These are phyloP conservation scores for Suillus subaureus DNA, from an alignment of 768 basidiomycete species.

Conservation along the genomic window DNA sequence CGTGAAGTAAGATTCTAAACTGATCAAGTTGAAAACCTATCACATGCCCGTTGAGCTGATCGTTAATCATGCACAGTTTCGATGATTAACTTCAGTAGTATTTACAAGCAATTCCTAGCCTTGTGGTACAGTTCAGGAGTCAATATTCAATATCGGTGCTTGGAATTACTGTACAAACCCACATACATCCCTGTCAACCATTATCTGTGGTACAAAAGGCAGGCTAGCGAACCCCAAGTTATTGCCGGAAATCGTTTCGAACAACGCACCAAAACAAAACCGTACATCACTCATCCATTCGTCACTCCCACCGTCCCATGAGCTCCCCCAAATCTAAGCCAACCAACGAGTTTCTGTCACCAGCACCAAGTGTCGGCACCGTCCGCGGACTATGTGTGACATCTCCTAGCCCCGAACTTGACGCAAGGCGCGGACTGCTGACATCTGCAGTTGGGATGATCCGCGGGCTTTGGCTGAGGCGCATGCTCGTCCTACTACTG, in stretches of 20 bases:
- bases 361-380: slow-evolving; percentile 3
- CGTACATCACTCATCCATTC: background rate
- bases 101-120: background rate
- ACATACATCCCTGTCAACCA: background rate
- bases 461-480: slow-evolving; percentile 35
- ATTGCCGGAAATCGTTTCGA: background rate
- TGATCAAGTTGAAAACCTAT: background rate
- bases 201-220: background rate
- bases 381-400: slow-evolving; percentile 5
- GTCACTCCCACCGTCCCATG: background rate
- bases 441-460: slow-evolving; percentile 33
- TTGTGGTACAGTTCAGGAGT: background rate
- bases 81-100: background rate
- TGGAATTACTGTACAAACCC: background rate
- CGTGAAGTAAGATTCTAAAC: background rate
- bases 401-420: background rate
- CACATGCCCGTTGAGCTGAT: background rate
- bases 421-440: slow-evolving; percentile 18
- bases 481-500: slow-evolving; percentile 43
- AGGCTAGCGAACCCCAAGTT: background rate
- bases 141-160: background rate
- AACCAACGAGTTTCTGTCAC: slow-evolving; percentile 2
- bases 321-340: slow-evolving; percentile 1
- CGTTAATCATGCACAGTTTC: background rate
- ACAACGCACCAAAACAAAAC: background rate